A percentile compares a stretch with the other conserved stretches of the same genome.
Evolutionary conservation across 2,329 filamentous ascomycete genomes (phyloP).

Genomic region (Hymenoscyphus occultus): DNA sequence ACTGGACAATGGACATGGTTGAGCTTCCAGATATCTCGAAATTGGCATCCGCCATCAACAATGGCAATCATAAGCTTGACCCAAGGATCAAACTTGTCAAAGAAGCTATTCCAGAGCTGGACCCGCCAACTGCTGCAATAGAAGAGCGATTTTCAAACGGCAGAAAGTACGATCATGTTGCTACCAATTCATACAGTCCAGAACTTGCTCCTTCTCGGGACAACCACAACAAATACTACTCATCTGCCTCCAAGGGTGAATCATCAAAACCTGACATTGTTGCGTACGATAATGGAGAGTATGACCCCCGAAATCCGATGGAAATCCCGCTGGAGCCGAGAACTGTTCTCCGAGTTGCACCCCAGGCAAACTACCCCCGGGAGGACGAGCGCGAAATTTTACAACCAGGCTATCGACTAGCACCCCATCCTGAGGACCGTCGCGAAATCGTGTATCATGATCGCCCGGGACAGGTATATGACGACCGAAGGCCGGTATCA

Average conservation of each 20-base stretch:
- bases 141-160: conserved; percentile 6
- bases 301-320: conserved; percentile 29
- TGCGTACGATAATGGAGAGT: conserved; percentile 25
- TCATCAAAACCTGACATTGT: conserved; percentile 17
- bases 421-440: conserved; percentile 16
- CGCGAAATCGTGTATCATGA: conserved; percentile 17
- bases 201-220: conserved; percentile 33
- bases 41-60: conserved; percentile 47
- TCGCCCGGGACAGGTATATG: conserved; percentile 13
- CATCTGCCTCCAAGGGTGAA: conserved; percentile 14
- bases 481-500: conserved; percentile 19
- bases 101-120: conserved; percentile 48
- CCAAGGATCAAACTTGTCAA: conserved; percentile 51
- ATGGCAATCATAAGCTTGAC: conserved; percentile 54
- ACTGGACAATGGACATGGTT: conserved; percentile 60
- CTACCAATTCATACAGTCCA: conserved; percentile 8
- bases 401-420: conserved; percentile 12
- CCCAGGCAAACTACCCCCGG: conserved; percentile 7
- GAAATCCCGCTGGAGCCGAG: conserved; percentile 21
- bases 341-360: conserved; percentile 10
- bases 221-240: conserved; percentile 35
- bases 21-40: conserved; percentile 52
- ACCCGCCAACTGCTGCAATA: conserved; percentile 25
- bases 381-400: conserved; percentile 8
- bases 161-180: conserved; percentile 15